These are phyloP conservation scores for Penicillium corylophilum DNA, from an alignment of 2,329 filamentous ascomycete species.

Conservation along the genomic window DNA sequence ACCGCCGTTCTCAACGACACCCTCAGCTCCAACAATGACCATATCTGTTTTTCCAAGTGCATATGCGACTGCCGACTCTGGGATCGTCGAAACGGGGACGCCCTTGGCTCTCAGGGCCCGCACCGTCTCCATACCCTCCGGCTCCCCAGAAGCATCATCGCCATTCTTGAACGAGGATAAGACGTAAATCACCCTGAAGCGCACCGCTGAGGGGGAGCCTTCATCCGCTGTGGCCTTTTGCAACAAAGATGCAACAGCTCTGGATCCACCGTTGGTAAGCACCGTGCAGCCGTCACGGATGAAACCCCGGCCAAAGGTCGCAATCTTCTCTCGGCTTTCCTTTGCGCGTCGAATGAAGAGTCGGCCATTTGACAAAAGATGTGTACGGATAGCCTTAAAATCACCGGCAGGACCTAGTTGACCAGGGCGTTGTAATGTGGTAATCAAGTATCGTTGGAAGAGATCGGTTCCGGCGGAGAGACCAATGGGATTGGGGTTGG, in stretches of 20 bases:
- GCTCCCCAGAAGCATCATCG: slow-evolving; percentile 36
- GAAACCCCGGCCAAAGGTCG: slow-evolving; percentile 73
- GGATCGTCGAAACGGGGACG: slow-evolving; percentile 79
- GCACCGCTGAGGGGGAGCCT: slow-evolving; percentile 55
- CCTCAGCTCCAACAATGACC: slow-evolving; percentile 69
- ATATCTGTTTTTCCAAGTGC: slow-evolving; percentile 72
- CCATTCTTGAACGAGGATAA: slow-evolving; percentile 41
- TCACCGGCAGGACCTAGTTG: slow-evolving; percentile 56
- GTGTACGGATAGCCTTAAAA: slow-evolving; percentile 79
- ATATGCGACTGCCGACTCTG: slow-evolving; percentile 73
- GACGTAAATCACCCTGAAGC: slow-evolving; percentile 83
- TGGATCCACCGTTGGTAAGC: slow-evolving; percentile 84
- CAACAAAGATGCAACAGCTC: slow-evolving; percentile 78
- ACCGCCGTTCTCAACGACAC: slow-evolving; percentile 90
- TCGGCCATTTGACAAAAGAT: slow-evolving; percentile 80
- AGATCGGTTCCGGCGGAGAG: slow-evolving; percentile 92
- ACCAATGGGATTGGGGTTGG: slow-evolving; percentile 84
- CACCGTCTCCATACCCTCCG: slow-evolving; percentile 71
- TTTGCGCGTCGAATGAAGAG: slow-evolving; percentile 86
- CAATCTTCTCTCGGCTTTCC: slow-evolving; percentile 79
- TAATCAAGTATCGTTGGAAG: slow-evolving; percentile 90
- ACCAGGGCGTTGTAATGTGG: slow-evolving; percentile 60
- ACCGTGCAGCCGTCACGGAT: slow-evolving; percentile 76
- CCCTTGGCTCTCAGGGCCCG: slow-evolving; percentile 68
- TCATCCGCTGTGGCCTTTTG: slow-evolving; percentile 68